Percentiles rank a stretch among this genome's conserved stretches.
Conservation (phyloP, 2,329 filamentous ascomycete species). For the Plenodomus lindquistii region DNA sequence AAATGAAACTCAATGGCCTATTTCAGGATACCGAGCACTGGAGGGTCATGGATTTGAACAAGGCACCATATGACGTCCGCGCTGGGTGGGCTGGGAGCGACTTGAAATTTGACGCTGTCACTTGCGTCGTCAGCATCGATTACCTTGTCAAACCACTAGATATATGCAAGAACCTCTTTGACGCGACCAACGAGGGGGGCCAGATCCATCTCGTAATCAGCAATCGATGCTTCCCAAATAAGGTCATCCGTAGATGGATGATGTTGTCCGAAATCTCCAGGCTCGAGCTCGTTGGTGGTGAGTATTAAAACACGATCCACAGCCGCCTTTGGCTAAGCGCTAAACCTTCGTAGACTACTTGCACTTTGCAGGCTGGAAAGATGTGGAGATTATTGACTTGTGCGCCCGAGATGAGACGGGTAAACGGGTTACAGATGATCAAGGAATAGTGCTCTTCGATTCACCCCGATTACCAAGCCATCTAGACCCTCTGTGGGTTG, state of each 20-base stretch:
- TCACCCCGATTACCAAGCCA: conserved; percentile 18
- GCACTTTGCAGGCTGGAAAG: conserved; percentile 55
- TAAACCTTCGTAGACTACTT: conserved; percentile 46
- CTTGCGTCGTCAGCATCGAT: conserved; percentile 57
- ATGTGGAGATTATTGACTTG: conserved; percentile 59
- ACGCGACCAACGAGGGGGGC: conserved; percentile 48
- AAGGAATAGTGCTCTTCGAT: conserved; percentile 17
- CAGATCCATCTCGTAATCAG: conserved; percentile 56
- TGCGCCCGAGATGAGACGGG: conserved; percentile 44
- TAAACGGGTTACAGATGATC: conserved; percentile 24
- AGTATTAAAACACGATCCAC: neutral
- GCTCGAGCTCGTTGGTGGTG: conserved; percentile 54
- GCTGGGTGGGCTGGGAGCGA: conserved; percentile 10
- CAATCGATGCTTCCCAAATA: conserved; percentile 59
- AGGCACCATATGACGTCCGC: conserved; percentile 34
- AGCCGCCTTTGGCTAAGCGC: neutral
- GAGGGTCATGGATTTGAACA: conserved; percentile 51
- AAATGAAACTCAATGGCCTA: conserved; percentile 49
- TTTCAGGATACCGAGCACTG: conserved; percentile 34
- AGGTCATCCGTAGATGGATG: conserved; percentile 56
- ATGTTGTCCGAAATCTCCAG: conserved; percentile 50
- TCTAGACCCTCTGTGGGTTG: conserved; percentile 34
- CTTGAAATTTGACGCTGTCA: conserved; percentile 49
- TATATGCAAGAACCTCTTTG: conserved; percentile 49
- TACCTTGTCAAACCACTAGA: conserved; percentile 54